Base-by-base conservation (phyloP, 1,284 basidiomycete genomes). In the Sphaerobolus stellatus region DNA sequence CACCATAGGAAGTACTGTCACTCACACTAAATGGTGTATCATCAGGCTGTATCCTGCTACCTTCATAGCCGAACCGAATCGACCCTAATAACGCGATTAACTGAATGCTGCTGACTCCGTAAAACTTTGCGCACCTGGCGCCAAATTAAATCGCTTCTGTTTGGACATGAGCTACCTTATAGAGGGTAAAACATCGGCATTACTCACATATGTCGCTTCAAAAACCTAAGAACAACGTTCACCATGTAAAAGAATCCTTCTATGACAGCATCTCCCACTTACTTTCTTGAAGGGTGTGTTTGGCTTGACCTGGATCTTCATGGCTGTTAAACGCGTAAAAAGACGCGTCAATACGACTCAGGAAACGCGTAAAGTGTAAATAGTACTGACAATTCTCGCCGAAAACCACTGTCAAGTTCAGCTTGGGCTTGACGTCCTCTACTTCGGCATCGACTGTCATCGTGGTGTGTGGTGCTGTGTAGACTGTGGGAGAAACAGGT, bases 381-480 rank as follows among this genome's bases (percentile, higher is more conserved):
- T 33, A n/a, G 31, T 43, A 68, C 75, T 56, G 28, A 76, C 74
- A 65, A 56, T 72, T 69, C 8, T 76, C 79, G 53, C 84, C 81
- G 57, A 76, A 80, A 27, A 68, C 66, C 58, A 87, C 72, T 49
- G 71, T 68, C 27, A 88, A 66, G 63, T 80, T 84, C 44, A 88
- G 70, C 60, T 88, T 88, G 9, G 85, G 84, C 64, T 87, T 88
- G 29, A 82, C 77, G 55, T 87, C 84, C 62, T 83, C 82, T 58
- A 81, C 81, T 65, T 77, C 76, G 2, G 76, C 36, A n/a, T 14
- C 30, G n/a, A n/a, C n/a, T n/a, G n/a, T n/a, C n/a, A n/a, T n/a
- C n/a, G n/a, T n/a, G n/a, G n/a, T n/a, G n/a, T n/a, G n/a, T n/a
- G n/a, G n/a, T n/a, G n/a, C n/a, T n/a, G n/a, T n/a, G n/a, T n/a